A percentile compares a stretch with the other conserved stretches of the same genome.
Conservation (phyloP, 495 filamentous ascomycete species). For the Talaromyces nanjingensis region DNA sequence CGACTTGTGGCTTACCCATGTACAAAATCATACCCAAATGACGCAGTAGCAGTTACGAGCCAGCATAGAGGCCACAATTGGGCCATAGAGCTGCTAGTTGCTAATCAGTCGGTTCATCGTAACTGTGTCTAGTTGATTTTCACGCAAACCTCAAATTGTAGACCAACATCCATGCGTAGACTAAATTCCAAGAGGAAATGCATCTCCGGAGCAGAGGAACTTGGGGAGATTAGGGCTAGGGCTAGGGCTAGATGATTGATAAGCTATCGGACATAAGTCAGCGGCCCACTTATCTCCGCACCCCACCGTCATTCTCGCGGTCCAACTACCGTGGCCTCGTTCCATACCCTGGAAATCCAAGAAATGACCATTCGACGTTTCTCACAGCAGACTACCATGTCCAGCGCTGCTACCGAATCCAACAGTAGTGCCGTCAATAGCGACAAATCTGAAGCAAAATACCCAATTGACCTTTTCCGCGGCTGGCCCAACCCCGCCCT, state of each 20-base stretch:
- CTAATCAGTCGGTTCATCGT: too few relatives aligned
- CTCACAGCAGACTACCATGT: background rate
- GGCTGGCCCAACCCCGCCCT: constrained; percentile 68
- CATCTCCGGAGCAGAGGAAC: too few relatives aligned
- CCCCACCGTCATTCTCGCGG: background rate
- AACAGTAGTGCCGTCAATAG: background rate
- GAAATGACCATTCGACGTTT: background rate
- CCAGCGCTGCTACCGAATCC: background rate
- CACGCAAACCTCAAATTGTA: too few relatives aligned
- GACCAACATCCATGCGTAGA: too few relatives aligned
- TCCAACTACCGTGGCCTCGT: background rate
- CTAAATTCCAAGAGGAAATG: too few relatives aligned
- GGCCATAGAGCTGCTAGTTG: too few relatives aligned
- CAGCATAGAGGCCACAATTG: too few relatives aligned
- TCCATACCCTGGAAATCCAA: background rate
- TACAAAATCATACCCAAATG: background rate
- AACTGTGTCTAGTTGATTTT: too few relatives aligned
- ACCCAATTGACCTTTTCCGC: constrained; percentile 56
- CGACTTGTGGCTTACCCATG: background rate
- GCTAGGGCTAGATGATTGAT: background rate
- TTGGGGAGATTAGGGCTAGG: background rate
- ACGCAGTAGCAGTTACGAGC: too few relatives aligned
- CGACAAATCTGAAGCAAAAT: background rate
- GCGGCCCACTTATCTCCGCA: background rate
- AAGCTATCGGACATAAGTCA: background rate